phyloP scores from a whole-genome alignment of 305 asterid genomes.

The Fraxinus velutina region DNA sequence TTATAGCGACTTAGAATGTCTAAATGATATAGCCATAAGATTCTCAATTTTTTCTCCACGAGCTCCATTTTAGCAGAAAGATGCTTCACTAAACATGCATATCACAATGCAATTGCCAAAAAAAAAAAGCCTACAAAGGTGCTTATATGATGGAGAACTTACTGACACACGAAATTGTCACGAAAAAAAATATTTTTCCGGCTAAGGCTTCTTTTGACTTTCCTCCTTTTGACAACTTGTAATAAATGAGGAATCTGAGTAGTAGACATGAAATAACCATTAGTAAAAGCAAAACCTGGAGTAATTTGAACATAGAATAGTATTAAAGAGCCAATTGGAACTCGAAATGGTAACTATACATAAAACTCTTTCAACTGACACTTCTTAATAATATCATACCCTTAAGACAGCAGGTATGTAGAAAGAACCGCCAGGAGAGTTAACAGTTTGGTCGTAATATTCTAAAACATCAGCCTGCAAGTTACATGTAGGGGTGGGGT shows the following conservation, averaged over 20 bases:
- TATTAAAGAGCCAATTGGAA: neutral
- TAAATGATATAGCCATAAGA: neutral
- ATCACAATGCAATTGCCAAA: neutral
- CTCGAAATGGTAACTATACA: neutral
- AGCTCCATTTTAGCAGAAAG: neutral
- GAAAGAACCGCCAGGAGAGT: conserved; percentile 82
- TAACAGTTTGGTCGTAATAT: conserved; percentile 85
- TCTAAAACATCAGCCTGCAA: conserved; percentile 96
- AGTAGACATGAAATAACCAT: conserved; percentile 22
- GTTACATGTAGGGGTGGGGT: neutral
- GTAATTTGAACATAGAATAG: neutral
- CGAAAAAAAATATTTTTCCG: conserved; percentile 78
- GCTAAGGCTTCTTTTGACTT: conserved; percentile 62
- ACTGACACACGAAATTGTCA: conserved; percentile 84
- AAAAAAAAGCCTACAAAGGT: neutral
- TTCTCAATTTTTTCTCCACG: neutral
- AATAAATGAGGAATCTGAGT: conserved; percentile 80
- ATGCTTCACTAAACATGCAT: neutral
- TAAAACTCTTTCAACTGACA: conserved; percentile 11
- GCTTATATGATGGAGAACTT: conserved; percentile 39
- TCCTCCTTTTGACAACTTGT: conserved; percentile 80
- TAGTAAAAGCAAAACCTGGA: conserved; percentile 14
- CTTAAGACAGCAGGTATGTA: conserved; percentile 92
- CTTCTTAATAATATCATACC: conserved; percentile 47
- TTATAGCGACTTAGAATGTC: neutral